Percentiles rank a stretch among this genome's conserved stretches.
Evolutionary conservation across 345 rosid genomes (phyloP).

Genomic region (Citropsis articulata): DNA sequence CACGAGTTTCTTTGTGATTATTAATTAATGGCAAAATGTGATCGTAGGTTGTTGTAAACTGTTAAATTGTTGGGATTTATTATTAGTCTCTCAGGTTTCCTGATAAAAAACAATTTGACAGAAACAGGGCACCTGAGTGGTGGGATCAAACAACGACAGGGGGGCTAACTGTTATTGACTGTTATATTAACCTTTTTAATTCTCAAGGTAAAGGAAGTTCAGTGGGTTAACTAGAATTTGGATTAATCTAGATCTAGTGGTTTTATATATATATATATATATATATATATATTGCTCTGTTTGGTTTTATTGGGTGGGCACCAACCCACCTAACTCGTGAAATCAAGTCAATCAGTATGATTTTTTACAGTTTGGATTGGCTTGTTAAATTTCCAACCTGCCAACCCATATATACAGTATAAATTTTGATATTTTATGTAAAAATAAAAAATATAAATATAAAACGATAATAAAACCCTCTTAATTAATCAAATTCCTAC

Average conservation of each 20-base stretch:
- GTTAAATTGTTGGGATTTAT: too few species aligned
- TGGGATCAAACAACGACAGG: neutral
- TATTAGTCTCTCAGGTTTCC: neutral
- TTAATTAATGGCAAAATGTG: neutral
- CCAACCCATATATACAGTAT: too few species aligned
- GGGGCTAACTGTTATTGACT: neutral
- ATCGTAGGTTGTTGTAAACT: neutral
- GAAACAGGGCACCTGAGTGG: neutral
- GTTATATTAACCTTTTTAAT: neutral
- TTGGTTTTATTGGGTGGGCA: too few species aligned
- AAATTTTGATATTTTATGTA: too few species aligned
- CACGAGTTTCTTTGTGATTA: neutral
- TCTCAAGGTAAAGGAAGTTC: neutral
- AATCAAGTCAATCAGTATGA: too few species aligned
- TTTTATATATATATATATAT: too few species aligned
- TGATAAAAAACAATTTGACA: neutral
- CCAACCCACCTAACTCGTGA: rapidly evolving
- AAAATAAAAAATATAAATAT: too few species aligned
- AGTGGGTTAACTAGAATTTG: neutral
- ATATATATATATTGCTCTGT: too few species aligned
- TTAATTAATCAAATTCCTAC: too few species aligned
- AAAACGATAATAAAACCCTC: too few species aligned
- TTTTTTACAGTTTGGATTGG: too few species aligned
- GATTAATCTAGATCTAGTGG: neutral
- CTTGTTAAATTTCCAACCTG: too few species aligned